phyloP scores from a whole-genome alignment of 2,329 filamentous ascomycete species.

The Decorospora gaudefroyi region DNA sequence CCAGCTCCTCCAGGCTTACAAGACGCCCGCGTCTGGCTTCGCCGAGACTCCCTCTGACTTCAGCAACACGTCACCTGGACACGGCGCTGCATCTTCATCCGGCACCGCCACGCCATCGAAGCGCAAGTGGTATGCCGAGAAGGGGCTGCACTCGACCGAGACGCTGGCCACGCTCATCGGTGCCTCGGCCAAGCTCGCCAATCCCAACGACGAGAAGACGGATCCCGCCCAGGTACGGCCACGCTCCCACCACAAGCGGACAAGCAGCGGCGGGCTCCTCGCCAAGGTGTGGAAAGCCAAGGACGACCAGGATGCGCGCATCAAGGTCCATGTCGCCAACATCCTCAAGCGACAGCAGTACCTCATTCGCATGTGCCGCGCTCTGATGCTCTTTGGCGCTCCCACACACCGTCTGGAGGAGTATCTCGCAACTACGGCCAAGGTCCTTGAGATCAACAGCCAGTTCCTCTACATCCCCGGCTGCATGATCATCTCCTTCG shows the following conservation, averaged over 20 bases:
- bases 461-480: slow-evolving; percentile 89
- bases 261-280: slow-evolving; percentile 29
- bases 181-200: slow-evolving; percentile 36
- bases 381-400: slow-evolving; percentile 86
- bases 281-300: slow-evolving; percentile 36
- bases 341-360: slow-evolving; percentile 82
- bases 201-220: slow-evolving; percentile 32
- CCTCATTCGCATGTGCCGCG: slow-evolving; percentile 80
- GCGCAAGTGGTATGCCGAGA: slow-evolving; percentile 42
- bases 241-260: slow-evolving; percentile 28
- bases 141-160: slow-evolving; percentile 32
- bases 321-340: slow-evolving; percentile 64
- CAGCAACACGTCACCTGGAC: slow-evolving; percentile 23
- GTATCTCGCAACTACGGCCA: slow-evolving; percentile 83
- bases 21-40: slow-evolving; percentile 25
- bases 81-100: slow-evolving; percentile 25
- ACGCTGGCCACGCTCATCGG: slow-evolving; percentile 39
- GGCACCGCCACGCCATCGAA: slow-evolving; percentile 34
- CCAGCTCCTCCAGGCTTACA: slow-evolving; percentile 41
- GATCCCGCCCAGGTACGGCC: slow-evolving; percentile 20
- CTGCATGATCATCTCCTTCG: slow-evolving; percentile 92
- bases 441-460: slow-evolving; percentile 81
- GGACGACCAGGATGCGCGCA: slow-evolving; percentile 57
- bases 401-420: slow-evolving; percentile 90
- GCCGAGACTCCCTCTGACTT: slow-evolving; percentile 22